These are phyloP conservation scores for Hyphopichia homilentoma DNA, from an alignment of 805 yeast species.

Conservation along the genomic window DNA sequence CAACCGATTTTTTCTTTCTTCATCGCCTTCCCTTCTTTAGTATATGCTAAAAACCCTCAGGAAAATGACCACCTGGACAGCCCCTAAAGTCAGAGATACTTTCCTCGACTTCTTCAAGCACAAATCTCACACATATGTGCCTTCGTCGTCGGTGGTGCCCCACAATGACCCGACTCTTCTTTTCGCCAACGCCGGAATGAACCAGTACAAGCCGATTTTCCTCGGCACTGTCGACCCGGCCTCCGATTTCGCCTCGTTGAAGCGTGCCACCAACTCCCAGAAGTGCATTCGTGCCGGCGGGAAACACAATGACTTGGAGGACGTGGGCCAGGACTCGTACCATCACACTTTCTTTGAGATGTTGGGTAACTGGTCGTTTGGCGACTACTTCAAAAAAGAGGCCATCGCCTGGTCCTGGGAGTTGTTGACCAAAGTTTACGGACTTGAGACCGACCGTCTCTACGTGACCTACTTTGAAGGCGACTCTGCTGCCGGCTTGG, in stretches of 20 bases:
- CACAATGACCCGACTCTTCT: conserved; percentile 96
- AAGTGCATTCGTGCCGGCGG: conserved; percentile 99
- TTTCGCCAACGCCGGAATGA: conserved; percentile 99
- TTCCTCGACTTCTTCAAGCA: conserved; percentile 77
- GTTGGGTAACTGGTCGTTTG: conserved; percentile 99
- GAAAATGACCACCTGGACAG: conserved; percentile 36
- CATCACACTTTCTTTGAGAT: conserved; percentile 99
- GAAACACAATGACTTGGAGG: conserved; percentile 96
- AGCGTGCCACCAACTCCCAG: conserved; percentile 92
- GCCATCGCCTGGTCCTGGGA: conserved; percentile 92
- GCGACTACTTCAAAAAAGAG: conserved; percentile 95
- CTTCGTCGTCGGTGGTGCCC: conserved; percentile 93
- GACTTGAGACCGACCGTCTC: conserved; percentile 71
- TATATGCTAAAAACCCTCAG: conserved; percentile 15
- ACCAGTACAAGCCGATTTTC: conserved; percentile 96
- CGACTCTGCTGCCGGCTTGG: conserved; percentile 74
- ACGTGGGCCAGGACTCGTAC: conserved; percentile 95
- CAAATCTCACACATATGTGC: conserved; percentile 72
- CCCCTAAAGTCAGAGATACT: conserved; percentile 68
- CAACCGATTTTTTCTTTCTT: too few species aligned
- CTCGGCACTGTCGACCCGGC: conserved; percentile 96
- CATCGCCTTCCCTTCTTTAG: too few species aligned
- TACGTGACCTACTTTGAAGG: conserved; percentile 98
- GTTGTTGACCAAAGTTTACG: conserved; percentile 78
- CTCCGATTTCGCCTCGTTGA: conserved; percentile 76